These are phyloP conservation scores for Boletales sp. DNA, from an alignment of 768 basidiomycete species.

Conservation along the genomic window DNA sequence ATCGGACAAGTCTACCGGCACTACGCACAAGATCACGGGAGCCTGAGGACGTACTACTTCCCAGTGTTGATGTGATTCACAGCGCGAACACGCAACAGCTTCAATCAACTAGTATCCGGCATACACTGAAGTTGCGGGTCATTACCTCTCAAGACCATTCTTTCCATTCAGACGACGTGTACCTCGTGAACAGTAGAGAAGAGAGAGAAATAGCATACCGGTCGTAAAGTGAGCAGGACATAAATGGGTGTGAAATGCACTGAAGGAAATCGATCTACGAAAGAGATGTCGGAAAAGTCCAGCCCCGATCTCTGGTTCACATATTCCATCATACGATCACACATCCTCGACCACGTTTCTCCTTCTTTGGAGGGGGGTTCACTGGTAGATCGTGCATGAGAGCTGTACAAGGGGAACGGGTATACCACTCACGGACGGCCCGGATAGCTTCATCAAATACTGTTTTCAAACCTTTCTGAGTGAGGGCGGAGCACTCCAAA, in stretches of 20 bases:
- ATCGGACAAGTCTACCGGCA: too few relatives aligned
- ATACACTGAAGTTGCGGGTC: too few relatives aligned
- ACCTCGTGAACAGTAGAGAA: slow-evolving; percentile 29
- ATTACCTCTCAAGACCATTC: background rate
- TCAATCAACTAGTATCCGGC: too few relatives aligned
- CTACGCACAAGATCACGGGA: too few relatives aligned
- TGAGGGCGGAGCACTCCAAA: slow-evolving; percentile 91
- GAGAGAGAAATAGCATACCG: slow-evolving; percentile 43
- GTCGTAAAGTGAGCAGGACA: slow-evolving; percentile 66
- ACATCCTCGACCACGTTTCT: slow-evolving; percentile 49
- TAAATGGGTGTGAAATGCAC: slow-evolving; percentile 62
- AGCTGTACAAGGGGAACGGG: background rate
- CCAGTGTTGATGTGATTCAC: too few relatives aligned
- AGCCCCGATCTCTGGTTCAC: slow-evolving; percentile 15
- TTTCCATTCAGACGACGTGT: slow-evolving; percentile 30
- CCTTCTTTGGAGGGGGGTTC: slow-evolving; percentile 69
- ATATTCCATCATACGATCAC: slow-evolving; percentile 61
- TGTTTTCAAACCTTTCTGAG: slow-evolving; percentile 97
- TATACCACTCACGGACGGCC: slow-evolving; percentile 73
- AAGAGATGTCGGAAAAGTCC: slow-evolving; percentile 16
- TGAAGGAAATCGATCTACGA: slow-evolving; percentile 32
- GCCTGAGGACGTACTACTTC: too few relatives aligned
- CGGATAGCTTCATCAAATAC: slow-evolving; percentile 99
- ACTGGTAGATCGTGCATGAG: slow-evolving; percentile 41
- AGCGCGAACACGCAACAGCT: too few relatives aligned